A percentile compares a stretch with the other conserved stretches of the same genome.
phyloP scores from a whole-genome alignment of 352 stramenopile species.

The Pilasporangium apinafurcum region DNA sequence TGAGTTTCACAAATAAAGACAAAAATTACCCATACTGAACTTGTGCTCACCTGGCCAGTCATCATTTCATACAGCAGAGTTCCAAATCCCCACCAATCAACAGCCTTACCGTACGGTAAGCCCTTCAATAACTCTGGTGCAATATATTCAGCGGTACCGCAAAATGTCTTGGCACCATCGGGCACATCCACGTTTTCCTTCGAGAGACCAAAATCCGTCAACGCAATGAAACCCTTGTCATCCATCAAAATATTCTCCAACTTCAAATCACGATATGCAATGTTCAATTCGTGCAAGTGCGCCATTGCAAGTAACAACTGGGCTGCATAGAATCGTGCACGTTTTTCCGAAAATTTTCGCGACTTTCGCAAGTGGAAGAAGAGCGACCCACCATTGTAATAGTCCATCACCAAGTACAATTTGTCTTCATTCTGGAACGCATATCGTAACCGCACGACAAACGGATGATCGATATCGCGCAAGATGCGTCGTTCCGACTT shows the following conservation, averaged over 20 bases:
- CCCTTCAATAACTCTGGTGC: conserved; percentile 88
- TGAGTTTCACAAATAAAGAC: neutral
- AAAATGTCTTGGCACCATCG: conserved; percentile 89
- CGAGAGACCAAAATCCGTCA: conserved; percentile 91
- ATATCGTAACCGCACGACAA: conserved; percentile 90
- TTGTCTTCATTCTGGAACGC: conserved; percentile 93
- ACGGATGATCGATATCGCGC: conserved; percentile 89
- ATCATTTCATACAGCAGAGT: conserved; percentile 95
- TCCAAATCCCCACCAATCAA: conserved; percentile 94
- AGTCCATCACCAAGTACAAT: conserved; percentile 91
- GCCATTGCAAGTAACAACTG: conserved; percentile 90
- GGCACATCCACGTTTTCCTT: conserved; percentile 89
- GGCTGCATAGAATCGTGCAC: conserved; percentile 86
- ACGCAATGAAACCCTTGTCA: conserved; percentile 88
- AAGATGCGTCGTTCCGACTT: conserved; percentile 90
- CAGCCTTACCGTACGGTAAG: conserved; percentile 83
- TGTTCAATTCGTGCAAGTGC: conserved; percentile 91
- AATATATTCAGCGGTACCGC: conserved; percentile 92
- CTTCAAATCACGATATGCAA: conserved; percentile 94
- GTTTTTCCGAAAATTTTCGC: conserved; percentile 86
- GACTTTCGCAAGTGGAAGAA: conserved; percentile 91
- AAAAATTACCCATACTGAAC: neutral
- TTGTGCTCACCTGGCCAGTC: conserved; percentile 60
- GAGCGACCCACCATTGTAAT: conserved; percentile 89
- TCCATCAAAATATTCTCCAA: conserved; percentile 95